A percentile compares a stretch with the other conserved stretches of the same genome.
These are phyloP conservation scores for Canariomyces notabilis DNA, from an alignment of 2,329 filamentous ascomycete genomes.

Conservation along the genomic window DNA sequence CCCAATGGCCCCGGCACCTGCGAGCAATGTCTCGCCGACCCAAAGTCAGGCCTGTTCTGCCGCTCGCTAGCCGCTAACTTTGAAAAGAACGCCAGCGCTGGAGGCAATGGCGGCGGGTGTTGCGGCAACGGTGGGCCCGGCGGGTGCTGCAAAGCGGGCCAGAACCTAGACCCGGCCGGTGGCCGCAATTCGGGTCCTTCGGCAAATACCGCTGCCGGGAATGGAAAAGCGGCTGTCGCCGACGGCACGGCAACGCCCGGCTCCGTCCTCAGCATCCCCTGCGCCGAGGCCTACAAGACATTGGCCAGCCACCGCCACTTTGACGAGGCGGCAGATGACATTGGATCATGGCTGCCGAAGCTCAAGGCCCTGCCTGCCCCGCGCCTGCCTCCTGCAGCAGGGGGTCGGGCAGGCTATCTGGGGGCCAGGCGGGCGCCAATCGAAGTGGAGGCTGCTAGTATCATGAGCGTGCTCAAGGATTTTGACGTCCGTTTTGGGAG, in stretches of 20 bases:
- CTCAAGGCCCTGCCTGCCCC: constrained; percentile 54
- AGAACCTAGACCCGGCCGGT: constrained; percentile 12
- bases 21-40: constrained; percentile 70
- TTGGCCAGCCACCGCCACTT: constrained; percentile 73
- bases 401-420: constrained; percentile 26
- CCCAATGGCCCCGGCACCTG: constrained; percentile 72
- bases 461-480: constrained; percentile 78
- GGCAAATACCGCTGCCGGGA: background rate
- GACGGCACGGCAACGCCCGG: constrained; percentile 19
- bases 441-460: constrained; percentile 76
- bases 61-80: constrained; percentile 69
- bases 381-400: constrained; percentile 9
- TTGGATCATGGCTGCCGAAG: constrained; percentile 70
- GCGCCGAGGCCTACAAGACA: constrained; percentile 74
- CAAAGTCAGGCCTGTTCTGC: constrained; percentile 77
- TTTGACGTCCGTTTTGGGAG: constrained; percentile 72
- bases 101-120: constrained; percentile 46
- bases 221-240: background rate
- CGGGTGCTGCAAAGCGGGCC: constrained; percentile 59
- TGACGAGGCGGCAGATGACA: constrained; percentile 65
- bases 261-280: constrained; percentile 58
- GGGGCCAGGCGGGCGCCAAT: constrained; percentile 48
- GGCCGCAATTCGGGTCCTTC: constrained; percentile 18
- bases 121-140: constrained; percentile 55
- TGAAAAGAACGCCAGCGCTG: constrained; percentile 33